Conservation (phyloP, 768 basidiomycete species). For the Lactifluus volemus region DNA sequence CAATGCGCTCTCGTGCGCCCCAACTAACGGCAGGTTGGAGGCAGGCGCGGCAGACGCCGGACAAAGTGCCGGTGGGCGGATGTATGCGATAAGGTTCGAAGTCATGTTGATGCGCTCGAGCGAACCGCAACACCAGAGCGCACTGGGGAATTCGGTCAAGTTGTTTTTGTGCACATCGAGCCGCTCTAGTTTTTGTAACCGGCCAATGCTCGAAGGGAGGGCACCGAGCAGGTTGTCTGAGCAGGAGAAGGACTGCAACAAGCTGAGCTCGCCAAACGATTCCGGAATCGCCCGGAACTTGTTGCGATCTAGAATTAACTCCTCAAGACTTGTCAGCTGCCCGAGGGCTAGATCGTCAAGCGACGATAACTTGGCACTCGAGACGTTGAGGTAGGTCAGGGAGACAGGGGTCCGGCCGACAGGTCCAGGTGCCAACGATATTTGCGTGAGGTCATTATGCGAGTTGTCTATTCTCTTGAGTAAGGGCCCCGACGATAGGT, state of each 20-base stretch:
- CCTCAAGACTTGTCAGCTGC: slow-evolving; percentile 61
- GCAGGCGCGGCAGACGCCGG: slow-evolving; percentile 23
- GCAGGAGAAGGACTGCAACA: slow-evolving; percentile 68
- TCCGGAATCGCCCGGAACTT: slow-evolving; percentile 77
- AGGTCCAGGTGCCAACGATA: slow-evolving; percentile 51
- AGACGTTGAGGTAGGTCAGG: slow-evolving; percentile 76
- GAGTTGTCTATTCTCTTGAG: slow-evolving; percentile 65
- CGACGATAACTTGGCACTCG: slow-evolving; percentile 78
- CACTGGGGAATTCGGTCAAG: slow-evolving; percentile 60
- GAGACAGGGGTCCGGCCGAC: slow-evolving; percentile 37
- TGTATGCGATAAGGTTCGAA: slow-evolving; percentile 72
- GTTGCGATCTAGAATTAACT: slow-evolving; percentile 78
- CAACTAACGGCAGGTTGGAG: background rate
- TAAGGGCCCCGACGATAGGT: slow-evolving; percentile 62
- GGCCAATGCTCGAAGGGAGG: slow-evolving; percentile 70
- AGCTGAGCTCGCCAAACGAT: slow-evolving; percentile 63
- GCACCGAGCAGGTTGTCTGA: slow-evolving; percentile 83
- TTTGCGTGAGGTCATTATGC: slow-evolving; percentile 82
- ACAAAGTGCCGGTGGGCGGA: slow-evolving; percentile 48
- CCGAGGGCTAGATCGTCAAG: slow-evolving; percentile 67
- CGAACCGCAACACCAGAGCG: slow-evolving; percentile 77
- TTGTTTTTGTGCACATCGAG: slow-evolving; percentile 92
- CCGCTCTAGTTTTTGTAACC: slow-evolving; percentile 59
- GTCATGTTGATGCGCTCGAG: slow-evolving; percentile 74
- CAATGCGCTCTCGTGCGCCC: background rate